These are phyloP conservation scores for Debaryomyces subglobosus DNA, from an alignment of 1,139 yeast species.

Conservation along the genomic window DNA sequence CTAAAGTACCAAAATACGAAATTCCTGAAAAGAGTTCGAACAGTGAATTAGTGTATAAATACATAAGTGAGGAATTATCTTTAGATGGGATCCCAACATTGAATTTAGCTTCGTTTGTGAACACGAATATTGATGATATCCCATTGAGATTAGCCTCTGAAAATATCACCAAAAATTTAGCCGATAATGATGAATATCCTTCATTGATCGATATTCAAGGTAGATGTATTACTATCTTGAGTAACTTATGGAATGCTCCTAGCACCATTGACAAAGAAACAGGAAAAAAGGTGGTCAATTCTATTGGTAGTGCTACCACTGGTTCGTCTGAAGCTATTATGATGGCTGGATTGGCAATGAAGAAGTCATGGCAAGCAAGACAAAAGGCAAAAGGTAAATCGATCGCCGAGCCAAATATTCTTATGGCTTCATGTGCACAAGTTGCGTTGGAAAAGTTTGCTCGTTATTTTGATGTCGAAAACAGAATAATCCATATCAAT, in stretches of 20 bases:
- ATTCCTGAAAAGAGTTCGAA: conserved; percentile 62
- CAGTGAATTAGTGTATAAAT: conserved; percentile 56
- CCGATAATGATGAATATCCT: conserved; percentile 94
- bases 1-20: conserved; percentile 49
- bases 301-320: conserved; percentile 89
- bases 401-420: conserved; percentile 71
- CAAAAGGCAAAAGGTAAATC: conserved; percentile 64
- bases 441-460: conserved; percentile 95
- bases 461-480: conserved; percentile 88
- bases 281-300: conserved; percentile 36
- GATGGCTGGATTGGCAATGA: conserved; percentile 92
- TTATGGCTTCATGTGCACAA: conserved; percentile 95
- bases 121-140: conserved; percentile 61
- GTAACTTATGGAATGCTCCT: conserved; percentile 83
- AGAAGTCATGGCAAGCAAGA: conserved; percentile 80
- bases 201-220: conserved; percentile 77
- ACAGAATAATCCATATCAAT: conserved; percentile 70
- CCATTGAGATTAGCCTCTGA: conserved; percentile 56
- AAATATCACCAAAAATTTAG: conserved; percentile 82
- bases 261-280: conserved; percentile 27
- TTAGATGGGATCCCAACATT: conserved; percentile 85
- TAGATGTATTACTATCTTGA: conserved; percentile 79
- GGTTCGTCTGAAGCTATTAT: conserved; percentile 94
- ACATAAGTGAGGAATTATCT: conserved; percentile 72
- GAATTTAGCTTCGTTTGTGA: conserved; percentile 88